Conservation (phyloP, 306 rosid species). For the Heteromeles arbutifolia region DNA sequence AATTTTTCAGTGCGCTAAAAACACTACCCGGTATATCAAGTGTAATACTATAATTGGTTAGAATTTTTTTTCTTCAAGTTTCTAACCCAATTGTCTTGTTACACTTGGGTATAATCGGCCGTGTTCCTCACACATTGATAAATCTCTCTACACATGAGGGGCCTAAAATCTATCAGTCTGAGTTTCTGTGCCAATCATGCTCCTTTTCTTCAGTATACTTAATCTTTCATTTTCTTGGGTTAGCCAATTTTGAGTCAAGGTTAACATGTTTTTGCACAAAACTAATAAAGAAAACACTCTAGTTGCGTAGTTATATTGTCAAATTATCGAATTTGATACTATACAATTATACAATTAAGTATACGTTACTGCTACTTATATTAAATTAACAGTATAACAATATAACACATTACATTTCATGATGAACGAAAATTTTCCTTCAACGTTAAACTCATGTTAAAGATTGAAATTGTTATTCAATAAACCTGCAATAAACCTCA, state of each 20-base stretch:
- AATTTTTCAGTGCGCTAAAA: no score
- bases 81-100: no score
- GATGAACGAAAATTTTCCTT: not conserved
- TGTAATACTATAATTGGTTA: no score
- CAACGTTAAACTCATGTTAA: rapidly evolving
- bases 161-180: not conserved
- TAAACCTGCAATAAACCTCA: not conserved
- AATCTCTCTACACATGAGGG: no score
- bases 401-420: not conserved
- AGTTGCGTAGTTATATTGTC: not conserved
- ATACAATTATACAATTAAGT: not conserved
- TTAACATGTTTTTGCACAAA: not conserved
- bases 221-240: not conserved
- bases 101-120: no score
- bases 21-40: no score
- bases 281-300: not conserved
- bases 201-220: not conserved
- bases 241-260: not conserved
- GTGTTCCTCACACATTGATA: no score
- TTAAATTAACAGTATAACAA: not conserved
- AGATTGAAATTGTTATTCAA: not conserved
- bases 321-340: not conserved
- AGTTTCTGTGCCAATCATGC: not conserved
- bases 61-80: no score
- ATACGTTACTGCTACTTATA: rapidly evolving